Percentiles rank a stretch among this genome's conserved stretches.
These are phyloP conservation scores for Boletus sp. DNA, from an alignment of 768 basidiomycete genomes.

Conservation along the genomic window DNA sequence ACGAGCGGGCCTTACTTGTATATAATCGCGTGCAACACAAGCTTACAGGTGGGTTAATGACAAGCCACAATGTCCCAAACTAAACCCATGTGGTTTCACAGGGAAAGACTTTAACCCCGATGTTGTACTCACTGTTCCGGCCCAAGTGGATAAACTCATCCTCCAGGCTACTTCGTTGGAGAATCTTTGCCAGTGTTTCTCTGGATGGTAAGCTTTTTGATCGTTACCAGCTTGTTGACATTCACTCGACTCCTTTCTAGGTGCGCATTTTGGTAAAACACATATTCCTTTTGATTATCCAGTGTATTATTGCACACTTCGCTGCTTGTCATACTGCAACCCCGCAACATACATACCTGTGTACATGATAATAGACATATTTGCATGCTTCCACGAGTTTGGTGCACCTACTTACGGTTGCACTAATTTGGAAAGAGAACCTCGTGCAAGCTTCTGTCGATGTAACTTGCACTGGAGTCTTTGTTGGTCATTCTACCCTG, in stretches of 20 bases:
- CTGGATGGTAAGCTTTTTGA: slow-evolving; percentile 64
- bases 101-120: slow-evolving; percentile 94
- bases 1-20: slow-evolving; percentile 85
- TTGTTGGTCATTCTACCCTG: not conserved
- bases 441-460: not conserved
- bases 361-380: not conserved
- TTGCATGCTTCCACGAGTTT: not conserved
- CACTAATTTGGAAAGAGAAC: slow-evolving; percentile 14
- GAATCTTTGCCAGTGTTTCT: slow-evolving; percentile 95
- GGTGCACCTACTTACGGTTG: not conserved
- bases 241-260: slow-evolving; percentile 25
- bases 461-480: not conserved
- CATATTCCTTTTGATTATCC: not conserved
- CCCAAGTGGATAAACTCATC: slow-evolving; percentile 91
- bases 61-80: not conserved
- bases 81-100: slow-evolving; percentile 25
- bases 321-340: slow-evolving; percentile 14
- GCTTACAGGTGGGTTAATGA: slow-evolving; percentile 64
- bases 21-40: slow-evolving; percentile 96
- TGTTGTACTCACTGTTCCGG: slow-evolving; percentile 62
- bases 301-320: slow-evolving; percentile 13
- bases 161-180: slow-evolving; percentile 90
- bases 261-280: slow-evolving; percentile 73
- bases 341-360: slow-evolving; percentile 22
- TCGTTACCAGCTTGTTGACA: not conserved